Conservation (phyloP, 306 rosid species). For the Vigna angularis region DNA sequence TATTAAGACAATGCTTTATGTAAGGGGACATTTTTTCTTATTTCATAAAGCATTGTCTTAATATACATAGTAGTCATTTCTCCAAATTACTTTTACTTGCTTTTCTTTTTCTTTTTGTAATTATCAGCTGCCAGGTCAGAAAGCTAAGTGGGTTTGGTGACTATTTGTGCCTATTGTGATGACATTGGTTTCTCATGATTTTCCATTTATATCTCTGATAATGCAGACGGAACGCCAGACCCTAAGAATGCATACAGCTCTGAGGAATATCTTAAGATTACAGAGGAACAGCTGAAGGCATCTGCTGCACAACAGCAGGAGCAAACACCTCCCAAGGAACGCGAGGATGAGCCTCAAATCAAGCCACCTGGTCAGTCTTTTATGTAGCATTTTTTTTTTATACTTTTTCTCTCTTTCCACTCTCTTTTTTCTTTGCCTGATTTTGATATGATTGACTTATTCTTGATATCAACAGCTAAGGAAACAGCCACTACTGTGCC, state of each 20-base stretch:
- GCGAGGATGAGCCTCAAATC: constrained; percentile 50
- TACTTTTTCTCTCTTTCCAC: not conserved
- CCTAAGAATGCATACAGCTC: constrained; percentile 67
- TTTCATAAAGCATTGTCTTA: too few species aligned
- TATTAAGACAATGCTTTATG: too few species aligned
- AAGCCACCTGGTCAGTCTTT: constrained; percentile 63
- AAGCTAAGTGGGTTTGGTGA: too few species aligned
- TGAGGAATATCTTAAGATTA: constrained; percentile 84
- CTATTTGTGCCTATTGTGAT: too few species aligned
- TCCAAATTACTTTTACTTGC: too few species aligned
- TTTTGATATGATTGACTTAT: constrained; percentile 34
- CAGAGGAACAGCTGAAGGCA: constrained; percentile 86
- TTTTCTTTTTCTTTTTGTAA: too few species aligned
- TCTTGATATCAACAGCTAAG: constrained; percentile 44
- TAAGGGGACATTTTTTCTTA: too few species aligned
- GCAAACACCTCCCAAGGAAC: constrained; percentile 53
- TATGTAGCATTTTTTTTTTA: not conserved
- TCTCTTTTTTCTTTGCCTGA: not conserved
- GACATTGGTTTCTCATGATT: too few species aligned
- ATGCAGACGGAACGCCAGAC: constrained; percentile 58
- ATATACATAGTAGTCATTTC: too few species aligned
- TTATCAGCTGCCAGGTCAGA: too few species aligned
- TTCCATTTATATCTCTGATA: constrained; percentile 7
- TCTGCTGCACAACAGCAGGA: constrained; percentile 57
- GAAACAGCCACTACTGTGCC: constrained; percentile 56